Evolutionary conservation across 2,329 filamentous ascomycete species (phyloP).

Genomic region (Pseudogymnoascus sp.): DNA sequence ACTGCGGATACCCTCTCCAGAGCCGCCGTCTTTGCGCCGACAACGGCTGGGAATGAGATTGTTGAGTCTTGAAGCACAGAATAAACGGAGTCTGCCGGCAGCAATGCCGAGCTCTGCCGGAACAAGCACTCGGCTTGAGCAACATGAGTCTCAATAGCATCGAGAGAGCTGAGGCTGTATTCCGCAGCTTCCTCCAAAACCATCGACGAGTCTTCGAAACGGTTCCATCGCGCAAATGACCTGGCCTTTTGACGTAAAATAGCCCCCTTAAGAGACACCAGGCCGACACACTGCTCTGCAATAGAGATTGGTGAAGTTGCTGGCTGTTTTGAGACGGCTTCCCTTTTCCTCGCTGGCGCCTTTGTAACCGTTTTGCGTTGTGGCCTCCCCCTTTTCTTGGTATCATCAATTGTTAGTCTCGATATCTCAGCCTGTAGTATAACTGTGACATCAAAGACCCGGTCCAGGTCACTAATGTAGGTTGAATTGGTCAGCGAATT

Average conservation of each 20-base stretch:
- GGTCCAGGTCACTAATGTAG: conserved; percentile 21
- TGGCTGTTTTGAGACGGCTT: conserved; percentile 18
- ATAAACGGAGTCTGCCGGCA: conserved; percentile 75
- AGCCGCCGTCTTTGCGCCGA: conserved; percentile 17
- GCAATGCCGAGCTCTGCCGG: conserved; percentile 61
- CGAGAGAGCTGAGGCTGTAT: conserved; percentile 35
- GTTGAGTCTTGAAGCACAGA: conserved; percentile 90
- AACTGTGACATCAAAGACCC: conserved; percentile 17
- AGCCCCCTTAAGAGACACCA: conserved; percentile 39
- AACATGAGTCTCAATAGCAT: conserved; percentile 46
- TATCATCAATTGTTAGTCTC: conserved; percentile 26
- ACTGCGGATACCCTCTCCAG: conserved; percentile 19
- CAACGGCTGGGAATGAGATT: conserved; percentile 71
- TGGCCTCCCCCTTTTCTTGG: conserved; percentile 25
- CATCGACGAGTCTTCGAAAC: conserved; percentile 50
- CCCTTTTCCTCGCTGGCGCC: conserved; percentile 17
- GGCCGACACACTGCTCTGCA: conserved; percentile 27
- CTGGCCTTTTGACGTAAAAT: conserved; percentile 45
- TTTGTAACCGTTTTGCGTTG: conserved; percentile 27
- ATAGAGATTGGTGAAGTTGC: conserved; percentile 17
- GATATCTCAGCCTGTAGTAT: conserved; percentile 21
- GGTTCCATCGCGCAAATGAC: conserved; percentile 32
- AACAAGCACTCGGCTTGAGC: conserved; percentile 62
- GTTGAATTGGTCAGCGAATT: conserved; percentile 36
- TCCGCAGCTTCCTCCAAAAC: conserved; percentile 46